Evolutionary conservation across 257 asterid genomes (phyloP), one percentile per base, ranked within the genome.

Genomic region (Solanum habrochaites): DNA sequence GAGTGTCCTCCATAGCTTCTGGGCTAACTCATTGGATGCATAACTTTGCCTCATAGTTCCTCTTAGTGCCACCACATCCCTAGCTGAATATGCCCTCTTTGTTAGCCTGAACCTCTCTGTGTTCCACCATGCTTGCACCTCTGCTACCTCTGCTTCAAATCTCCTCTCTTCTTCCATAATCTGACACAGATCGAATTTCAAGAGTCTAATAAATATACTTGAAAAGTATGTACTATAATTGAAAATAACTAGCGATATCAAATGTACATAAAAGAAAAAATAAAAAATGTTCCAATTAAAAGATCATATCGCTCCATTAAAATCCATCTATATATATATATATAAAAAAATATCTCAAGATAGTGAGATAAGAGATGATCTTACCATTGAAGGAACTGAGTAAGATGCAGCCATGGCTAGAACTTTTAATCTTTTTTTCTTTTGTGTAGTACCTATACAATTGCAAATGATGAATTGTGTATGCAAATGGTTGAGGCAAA

Each of bases 91-190:
- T 2, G 99, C 98, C 87, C 99, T 95, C 80, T 91, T 93, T 15
- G 99, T 94, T 74, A 93, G 94, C 92, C 86, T 91, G 94, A 96
- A 96, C 35, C 99, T 86, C 86, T 97, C 99, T 7, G 97, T 92
- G 98, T 89, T 95, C 99, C 99, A 97, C 98, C 99, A 97, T 67
- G 98, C 88, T 88, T 96, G 96, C 95, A 97, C 95, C 90, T 95
- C 98, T 2, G 97, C 98, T 13, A 95, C 98, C 84, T 97, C 99
- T 6, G 96, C 87, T 86, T 97, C 97, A 43, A 97, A 97, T 27
- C 98, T 92, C 43, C 96, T 95, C 87, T 96, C 99, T 89, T 97
- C 99, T 89, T 96, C 99, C 98, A 96, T 91, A 16, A 97, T 94
- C 99, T 96, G 91, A 83, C n/a, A 71, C 85, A 5, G 0, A n/a